Evolutionary conservation across 768 basidiomycete species (phyloP), one percentile per base, ranked within the genome.

Genomic region (Infundibulicybe gibba): DNA sequence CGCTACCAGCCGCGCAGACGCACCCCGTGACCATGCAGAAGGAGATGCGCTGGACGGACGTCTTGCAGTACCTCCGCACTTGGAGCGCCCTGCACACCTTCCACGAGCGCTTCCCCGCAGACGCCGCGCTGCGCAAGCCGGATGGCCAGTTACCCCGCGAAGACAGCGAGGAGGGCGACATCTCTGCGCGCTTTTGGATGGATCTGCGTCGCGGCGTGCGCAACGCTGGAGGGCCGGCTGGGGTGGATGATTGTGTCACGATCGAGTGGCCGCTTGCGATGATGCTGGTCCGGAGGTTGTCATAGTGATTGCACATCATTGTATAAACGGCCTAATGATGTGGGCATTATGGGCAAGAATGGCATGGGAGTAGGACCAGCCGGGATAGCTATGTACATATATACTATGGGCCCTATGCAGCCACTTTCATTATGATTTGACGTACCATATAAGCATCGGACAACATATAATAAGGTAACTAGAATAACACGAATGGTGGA

Each of bases 71-170:
- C 58, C 67, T 92, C 15, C 70, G 79, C 41, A 89, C 88, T 0
- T 85, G 77, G 70, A 88, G 85, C 54, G 67, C 87, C 2, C 64
- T 89, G 41, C 80, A 86, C 49, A 79, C 77, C 9, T 91, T 77
- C 61, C 77, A 81, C 50, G 83, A 86, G 51, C 57, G 56, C 10
- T 74, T 81, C 57, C 85, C 87, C 0, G 71, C 77, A 25, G 86
- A 90, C 55, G 25, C 25, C 25, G 25, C 25, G 25, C 53, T 66
- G 38, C 35, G 14, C n/a, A 14, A n/a, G 4, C 58, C 63, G 20
- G 70, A 74, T 50, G 43, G 45, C 3, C 61, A 71, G 31, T 73
- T 73, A 41, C 58, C 68, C 35, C 25, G 25, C 25, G 65, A 65
- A 35, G 70, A 72, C 48, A 43, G 32, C 10, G 35, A 38, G 13